Conservation (phyloP, 768 basidiomycete species). For the Omphalotus guepiniiformis region DNA sequence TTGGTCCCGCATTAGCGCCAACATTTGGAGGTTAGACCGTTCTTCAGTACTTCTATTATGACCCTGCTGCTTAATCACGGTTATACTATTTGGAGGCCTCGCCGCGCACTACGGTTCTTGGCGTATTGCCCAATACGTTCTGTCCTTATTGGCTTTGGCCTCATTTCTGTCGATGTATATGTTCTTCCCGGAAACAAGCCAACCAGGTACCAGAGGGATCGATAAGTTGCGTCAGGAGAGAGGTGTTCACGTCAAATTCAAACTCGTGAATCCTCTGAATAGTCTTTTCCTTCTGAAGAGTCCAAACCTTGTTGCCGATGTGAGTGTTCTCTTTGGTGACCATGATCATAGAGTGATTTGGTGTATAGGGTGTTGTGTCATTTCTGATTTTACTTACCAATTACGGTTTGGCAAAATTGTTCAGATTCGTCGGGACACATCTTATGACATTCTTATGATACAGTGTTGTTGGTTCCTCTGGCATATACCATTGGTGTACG, state of each 20-base stretch:
- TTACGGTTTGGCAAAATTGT: slow-evolving; percentile 34
- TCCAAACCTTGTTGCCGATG: slow-evolving; percentile 54
- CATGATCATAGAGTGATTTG: too few relatives aligned
- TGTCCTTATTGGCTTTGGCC: slow-evolving; percentile 38
- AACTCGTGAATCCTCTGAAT: slow-evolving; percentile 57
- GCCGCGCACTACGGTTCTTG: slow-evolving; percentile 61
- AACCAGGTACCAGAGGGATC: slow-evolving; percentile 52
- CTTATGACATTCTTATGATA: slow-evolving; percentile 22
- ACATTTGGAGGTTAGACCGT: slow-evolving; percentile 50
- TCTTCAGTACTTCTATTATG: too few relatives aligned
- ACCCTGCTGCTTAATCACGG: neutral
- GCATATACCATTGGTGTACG: slow-evolving; percentile 59
- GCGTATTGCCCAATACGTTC: slow-evolving; percentile 49
- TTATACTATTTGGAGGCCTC: slow-evolving; percentile 32
- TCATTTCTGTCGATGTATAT: slow-evolving; percentile 35
- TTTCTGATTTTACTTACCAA: slow-evolving; percentile 35
- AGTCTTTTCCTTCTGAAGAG: slow-evolving; percentile 50
- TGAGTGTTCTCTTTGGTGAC: slow-evolving; percentile 25
- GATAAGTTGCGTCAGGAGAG: slow-evolving; percentile 34
- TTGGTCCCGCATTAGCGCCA: slow-evolving; percentile 62
- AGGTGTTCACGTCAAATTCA: slow-evolving; percentile 23
- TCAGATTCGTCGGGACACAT: neutral
- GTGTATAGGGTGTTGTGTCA: too few relatives aligned
- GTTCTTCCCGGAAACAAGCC: slow-evolving; percentile 65
- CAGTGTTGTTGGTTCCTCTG: slow-evolving; percentile 55